Evolutionary conservation across 305 asterid species (phyloP).

Genomic region (Euphrasia arctica): DNA sequence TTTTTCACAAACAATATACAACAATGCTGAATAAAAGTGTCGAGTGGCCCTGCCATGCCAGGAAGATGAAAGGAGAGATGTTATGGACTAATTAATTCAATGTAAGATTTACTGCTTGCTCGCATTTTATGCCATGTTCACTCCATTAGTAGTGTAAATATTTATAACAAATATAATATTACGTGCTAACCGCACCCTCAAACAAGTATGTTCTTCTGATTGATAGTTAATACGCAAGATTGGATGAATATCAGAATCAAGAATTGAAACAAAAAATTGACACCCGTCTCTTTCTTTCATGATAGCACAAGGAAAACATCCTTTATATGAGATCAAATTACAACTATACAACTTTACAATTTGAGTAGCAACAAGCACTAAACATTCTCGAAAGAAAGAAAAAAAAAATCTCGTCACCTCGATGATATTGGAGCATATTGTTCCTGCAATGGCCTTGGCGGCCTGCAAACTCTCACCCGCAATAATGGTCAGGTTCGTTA

Average conservation of each 20-base stretch:
- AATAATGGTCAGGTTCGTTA: slow-evolving; percentile 83
- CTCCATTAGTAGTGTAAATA: slow-evolving; percentile 13
- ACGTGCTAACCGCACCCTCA: slow-evolving; percentile 9
- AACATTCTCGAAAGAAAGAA: slow-evolving; percentile 24
- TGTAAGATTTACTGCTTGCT: slow-evolving; percentile 16
- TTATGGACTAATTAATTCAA: neutral
- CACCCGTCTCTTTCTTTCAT: slow-evolving; percentile 16
- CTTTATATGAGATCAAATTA: slow-evolving; percentile 29
- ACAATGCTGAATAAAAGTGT: slow-evolving; percentile 7
- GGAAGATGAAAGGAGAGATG: slow-evolving; percentile 10
- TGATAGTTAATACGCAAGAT: slow-evolving; percentile 1
- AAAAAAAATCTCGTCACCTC: slow-evolving; percentile 68
- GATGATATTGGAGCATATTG: slow-evolving; percentile 64
- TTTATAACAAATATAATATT: slow-evolving; percentile 11
- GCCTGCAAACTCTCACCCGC: slow-evolving; percentile 87
- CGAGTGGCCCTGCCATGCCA: slow-evolving; percentile 14
- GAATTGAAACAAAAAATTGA: slow-evolving; percentile 7
- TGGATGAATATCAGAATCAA: slow-evolving; percentile 19
- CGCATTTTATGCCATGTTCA: slow-evolving; percentile 16
- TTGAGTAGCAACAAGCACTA: slow-evolving; percentile 28
- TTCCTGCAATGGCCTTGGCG: slow-evolving; percentile 74
- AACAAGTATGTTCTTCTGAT: neutral
- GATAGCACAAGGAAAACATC: neutral
- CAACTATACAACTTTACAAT: slow-evolving; percentile 33
- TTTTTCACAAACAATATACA: slow-evolving; percentile 7